Evolutionary conservation across 306 rosid genomes (phyloP), one percentile per base, ranked within the genome.

Genomic region (Lathyrus tuberosus): DNA sequence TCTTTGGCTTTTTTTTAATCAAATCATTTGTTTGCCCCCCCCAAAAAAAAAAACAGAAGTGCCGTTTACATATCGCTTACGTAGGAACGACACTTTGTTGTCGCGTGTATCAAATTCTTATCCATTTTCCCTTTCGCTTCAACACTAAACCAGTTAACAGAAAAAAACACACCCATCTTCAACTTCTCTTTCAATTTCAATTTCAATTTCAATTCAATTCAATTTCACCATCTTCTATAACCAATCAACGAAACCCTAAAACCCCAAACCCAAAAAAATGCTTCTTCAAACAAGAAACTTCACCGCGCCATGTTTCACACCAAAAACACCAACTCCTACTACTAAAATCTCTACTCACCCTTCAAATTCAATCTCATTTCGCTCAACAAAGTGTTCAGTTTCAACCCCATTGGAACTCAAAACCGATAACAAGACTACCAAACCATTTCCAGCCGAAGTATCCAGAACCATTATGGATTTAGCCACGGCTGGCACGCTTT

Each of bases 381-480:
- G 57, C 33, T 13, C 78, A 51, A 56, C 69, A 51, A 90, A 71
- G 81, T 93, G 94, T 79, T 82, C 90, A 3, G 62, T 84, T 31
- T 79, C 89, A 57, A 63, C 88, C 74, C 89, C 79, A 18, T 65
- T 77, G 76, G 86, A 82, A 78, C 7, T 75, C 63, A 74, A 68
- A 78, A 67, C 38, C 78, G 61, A 65, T 4, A 74, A 26, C 54
- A 88, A 65, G 4, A 75, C 11, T 2, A 31, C 41, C 12, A 93
- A 83, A 84, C 96, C 96, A 2, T 80, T 76, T 16, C 94, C 97
- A 0, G 88, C 97, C n/a, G 97, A 93, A 82, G 84, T 86, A 57
- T 93, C 97, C 6, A 79, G 97, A 76, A 93, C 96, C 11, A 84
- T 93, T 14, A 74, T 93, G 94, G 98, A 90, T 76, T 70, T 93